Conservation (phyloP, 441 rosid species). For the Bocquillonia castaneifolia region DNA sequence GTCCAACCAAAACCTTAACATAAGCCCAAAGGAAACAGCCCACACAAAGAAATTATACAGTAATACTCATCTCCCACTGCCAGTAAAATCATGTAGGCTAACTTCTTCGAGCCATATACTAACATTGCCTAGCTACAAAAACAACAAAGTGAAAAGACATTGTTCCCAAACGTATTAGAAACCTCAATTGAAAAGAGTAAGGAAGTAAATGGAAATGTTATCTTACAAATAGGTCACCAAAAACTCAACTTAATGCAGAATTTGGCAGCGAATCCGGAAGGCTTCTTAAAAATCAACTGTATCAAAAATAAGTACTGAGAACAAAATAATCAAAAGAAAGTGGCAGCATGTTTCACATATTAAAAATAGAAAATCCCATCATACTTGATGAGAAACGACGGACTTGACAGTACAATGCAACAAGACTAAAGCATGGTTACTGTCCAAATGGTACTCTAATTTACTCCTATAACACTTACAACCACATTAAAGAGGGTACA, state of each 20-base stretch:
- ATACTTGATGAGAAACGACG: not conserved
- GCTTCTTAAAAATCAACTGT: not conserved
- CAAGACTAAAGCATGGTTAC: not conserved
- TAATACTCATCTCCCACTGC: constrained; percentile 1
- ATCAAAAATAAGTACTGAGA: not conserved
- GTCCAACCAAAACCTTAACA: not conserved
- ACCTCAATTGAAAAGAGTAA: not conserved
- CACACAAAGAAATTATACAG: not conserved
- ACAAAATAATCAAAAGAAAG: not conserved
- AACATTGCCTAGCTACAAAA: constrained; percentile 3
- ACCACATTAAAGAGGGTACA: not conserved
- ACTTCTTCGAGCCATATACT: not conserved
- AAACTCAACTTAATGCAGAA: not conserved
- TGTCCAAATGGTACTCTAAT: not conserved
- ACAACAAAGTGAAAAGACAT: not conserved
- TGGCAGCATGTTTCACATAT: not conserved
- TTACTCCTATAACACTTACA: not conserved
- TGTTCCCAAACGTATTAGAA: not conserved
- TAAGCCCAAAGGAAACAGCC: not conserved
- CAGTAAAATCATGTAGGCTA: not conserved
- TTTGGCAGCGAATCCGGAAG: not conserved
- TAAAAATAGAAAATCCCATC: not conserved
- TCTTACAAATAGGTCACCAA: not conserved
- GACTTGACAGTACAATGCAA: not conserved
- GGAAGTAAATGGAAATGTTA: not conserved